Conservation (phyloP, 108 stramenopile species). For the Skeletonema grethae region DNA sequence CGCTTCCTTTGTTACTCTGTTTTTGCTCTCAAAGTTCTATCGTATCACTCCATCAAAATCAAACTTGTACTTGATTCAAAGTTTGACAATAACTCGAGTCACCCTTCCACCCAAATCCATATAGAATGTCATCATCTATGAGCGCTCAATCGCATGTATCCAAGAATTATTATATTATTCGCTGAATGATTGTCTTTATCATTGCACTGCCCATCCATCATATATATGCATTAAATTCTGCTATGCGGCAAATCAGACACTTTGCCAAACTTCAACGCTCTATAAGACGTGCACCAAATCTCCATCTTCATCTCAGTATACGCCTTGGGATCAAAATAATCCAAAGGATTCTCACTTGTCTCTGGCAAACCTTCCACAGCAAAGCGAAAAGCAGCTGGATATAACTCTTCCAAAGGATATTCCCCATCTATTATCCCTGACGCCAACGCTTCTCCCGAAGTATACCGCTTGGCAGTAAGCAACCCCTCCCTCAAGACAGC, state of each 20-base stretch:
- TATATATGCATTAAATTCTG: conserved; percentile 35
- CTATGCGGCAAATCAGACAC: conserved; percentile 46
- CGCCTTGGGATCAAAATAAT: conserved; percentile 49
- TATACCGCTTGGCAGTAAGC: conserved; percentile 51
- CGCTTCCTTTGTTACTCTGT: too few relatives aligned
- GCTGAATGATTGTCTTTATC: too few relatives aligned
- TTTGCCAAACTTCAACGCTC: conserved; percentile 51
- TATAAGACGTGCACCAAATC: conserved; percentile 56
- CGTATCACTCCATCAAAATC: too few relatives aligned
- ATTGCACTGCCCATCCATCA: background rate
- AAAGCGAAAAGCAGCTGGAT: conserved; percentile 24
- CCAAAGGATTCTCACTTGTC: conserved; percentile 25
- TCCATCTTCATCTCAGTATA: conserved; percentile 58
- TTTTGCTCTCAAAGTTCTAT: too few relatives aligned
- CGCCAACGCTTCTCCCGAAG: conserved; percentile 32
- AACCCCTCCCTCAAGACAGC: conserved; percentile 48
- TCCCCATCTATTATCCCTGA: conserved; percentile 49
- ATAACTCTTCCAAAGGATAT: conserved; percentile 39
- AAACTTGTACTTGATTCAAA: too few relatives aligned
- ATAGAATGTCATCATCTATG: too few relatives aligned
- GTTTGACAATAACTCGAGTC: too few relatives aligned
- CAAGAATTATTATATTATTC: too few relatives aligned
- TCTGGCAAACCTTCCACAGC: conserved; percentile 50
- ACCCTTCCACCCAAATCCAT: too few relatives aligned
- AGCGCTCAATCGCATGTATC: too few relatives aligned